Conservation (phyloP, 371 early-diverging fungal species). For the Fennellomyces sp. region DNA sequence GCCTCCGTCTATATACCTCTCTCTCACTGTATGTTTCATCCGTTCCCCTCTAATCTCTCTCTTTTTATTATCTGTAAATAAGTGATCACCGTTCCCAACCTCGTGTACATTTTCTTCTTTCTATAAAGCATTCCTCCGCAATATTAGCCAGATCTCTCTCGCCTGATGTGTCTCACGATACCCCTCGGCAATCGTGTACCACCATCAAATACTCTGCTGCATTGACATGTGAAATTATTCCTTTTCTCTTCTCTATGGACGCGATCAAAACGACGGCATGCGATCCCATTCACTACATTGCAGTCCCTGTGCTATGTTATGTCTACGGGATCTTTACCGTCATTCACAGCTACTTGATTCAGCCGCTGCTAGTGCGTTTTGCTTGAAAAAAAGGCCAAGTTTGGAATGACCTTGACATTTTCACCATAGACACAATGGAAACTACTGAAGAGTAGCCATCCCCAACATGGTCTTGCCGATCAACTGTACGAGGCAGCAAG, state of each 20-base stretch:
- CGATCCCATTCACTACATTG: constrained; percentile 15
- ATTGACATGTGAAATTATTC: background rate
- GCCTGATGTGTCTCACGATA: no score
- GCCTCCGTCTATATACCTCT: background rate
- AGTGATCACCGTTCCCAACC: background rate
- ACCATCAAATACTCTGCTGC: background rate
- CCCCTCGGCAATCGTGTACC: no score
- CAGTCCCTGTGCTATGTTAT: constrained; percentile 30
- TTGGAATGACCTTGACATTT: background rate
- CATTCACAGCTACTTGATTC: constrained; percentile 23
- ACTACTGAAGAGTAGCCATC: constrained; percentile 28
- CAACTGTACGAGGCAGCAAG: constrained; percentile 47
- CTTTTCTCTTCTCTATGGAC: background rate
- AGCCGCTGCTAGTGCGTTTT: constrained; percentile 11
- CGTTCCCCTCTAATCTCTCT: background rate
- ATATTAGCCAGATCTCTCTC: no score
- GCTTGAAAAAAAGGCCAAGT: background rate
- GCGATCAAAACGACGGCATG: background rate
- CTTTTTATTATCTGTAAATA: background rate
- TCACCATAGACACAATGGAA: constrained; percentile 23
- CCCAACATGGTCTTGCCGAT: constrained; percentile 40
- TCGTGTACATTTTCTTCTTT: background rate
- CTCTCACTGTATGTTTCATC: background rate
- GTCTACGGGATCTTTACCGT: constrained; percentile 21
- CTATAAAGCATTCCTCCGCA: no score